Evolutionary conservation across 1,284 basidiomycete genomes (phyloP).

Genomic region (Takashimella koratensis): DNA sequence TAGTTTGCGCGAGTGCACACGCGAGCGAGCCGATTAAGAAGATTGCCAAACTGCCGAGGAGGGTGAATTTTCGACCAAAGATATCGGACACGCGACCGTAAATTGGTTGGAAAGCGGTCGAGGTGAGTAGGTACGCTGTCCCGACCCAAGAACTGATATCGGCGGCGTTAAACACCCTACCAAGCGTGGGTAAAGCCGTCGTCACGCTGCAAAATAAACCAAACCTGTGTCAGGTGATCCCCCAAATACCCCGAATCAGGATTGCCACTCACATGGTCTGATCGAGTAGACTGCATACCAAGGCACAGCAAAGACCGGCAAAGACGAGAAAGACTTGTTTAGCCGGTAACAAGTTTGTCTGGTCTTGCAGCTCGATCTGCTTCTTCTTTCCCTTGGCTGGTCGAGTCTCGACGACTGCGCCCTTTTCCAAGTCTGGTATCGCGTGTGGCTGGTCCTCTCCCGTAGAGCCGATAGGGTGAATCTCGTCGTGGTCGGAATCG

Average conservation of each 20-base stretch:
- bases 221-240: constrained; percentile 40
- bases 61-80: constrained; percentile 64
- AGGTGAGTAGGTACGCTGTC: constrained; percentile 31
- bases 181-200: constrained; percentile 64
- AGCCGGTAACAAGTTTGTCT: constrained; percentile 68
- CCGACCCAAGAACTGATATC: constrained; percentile 62
- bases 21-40: constrained; percentile 54
- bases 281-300: constrained; percentile 56
- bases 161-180: constrained; percentile 61
- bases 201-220: constrained; percentile 56
- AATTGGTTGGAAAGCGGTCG: constrained; percentile 54
- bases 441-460: neutral
- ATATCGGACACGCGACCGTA: constrained; percentile 69
- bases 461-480: neutral
- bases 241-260: neutral
- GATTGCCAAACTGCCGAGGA: constrained; percentile 53
- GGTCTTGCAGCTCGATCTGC: constrained; percentile 57
- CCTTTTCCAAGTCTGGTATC: neutral
- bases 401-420: neutral
- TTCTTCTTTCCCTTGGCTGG: no score
- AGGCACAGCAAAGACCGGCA: constrained; percentile 52
- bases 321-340: constrained; percentile 62
- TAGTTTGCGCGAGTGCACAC: constrained; percentile 58
- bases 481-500: neutral
- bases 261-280: constrained; percentile 27